Base-by-base conservation (phyloP, 306 rosid species). In the Fagus sylvatica region DNA sequence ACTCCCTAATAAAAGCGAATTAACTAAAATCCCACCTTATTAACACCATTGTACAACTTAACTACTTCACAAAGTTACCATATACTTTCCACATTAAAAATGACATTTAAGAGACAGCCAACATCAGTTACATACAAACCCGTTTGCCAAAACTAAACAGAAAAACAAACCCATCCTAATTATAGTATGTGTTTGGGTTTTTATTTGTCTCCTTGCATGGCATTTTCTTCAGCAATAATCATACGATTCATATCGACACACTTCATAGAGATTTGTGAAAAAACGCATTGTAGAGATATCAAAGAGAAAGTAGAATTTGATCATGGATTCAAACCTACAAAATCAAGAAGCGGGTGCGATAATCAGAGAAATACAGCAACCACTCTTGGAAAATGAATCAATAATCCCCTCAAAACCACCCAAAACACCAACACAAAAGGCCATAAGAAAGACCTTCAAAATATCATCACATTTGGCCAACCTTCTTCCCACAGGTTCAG, bases 401-500 rank as follows among this genome's bases (percentile, higher is more conserved):
- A 39, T 2, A 12, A 12, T 53, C 8, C 9, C 69, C 3, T 36
- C 78, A 1, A 92, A 81, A 74, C 61, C 37, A 0, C 54, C 76
- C 1, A 92, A 92, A 80, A 92, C 90, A n/a, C 71, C 92, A 5
- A 49, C 87, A 5, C 93, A 87, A 10, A 90, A 82, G 53, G 89
- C 89, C 40, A 75, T 89, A 6, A 82, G 93, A 77, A 93, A 89
- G 74, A 75, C 93, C 7, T 89, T 93, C 85, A 93, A 93, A 80
- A 87, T 89, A 10, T 84, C 96, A n/a, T 82, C 93, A 5, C 86
- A 90, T 70, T 75, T 92, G 75, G 73, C 97, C 4, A 90, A 90
- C 39, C 96, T 93, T 48, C 90, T 90, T 4, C 94, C 97, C 30
- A 93, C 93, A 1, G 97, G 97, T 42, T 84, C 96, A 1, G 92